Base-by-base conservation (phyloP, 2,329 filamentous ascomycete species). In the Alternaria viburni region DNA sequence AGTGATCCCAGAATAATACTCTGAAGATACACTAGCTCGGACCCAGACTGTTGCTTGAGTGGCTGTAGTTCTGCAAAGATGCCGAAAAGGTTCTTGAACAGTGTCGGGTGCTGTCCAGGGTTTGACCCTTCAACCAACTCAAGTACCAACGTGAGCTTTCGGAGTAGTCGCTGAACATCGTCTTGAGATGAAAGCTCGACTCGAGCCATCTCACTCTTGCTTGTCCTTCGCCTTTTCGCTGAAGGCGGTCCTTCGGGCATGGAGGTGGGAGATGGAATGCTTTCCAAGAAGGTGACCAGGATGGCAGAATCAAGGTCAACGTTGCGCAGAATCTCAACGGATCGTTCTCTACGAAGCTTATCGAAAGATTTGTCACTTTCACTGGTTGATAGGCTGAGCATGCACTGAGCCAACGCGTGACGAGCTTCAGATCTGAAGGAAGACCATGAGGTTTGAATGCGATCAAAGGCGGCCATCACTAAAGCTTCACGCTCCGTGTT, bases 1-100 rank as follows among this genome's bases (percentile, higher is more conserved):
- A 99, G 85, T 71, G 92, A 93, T 67, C 91, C 88, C 43, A 99
- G 86, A 8, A 96, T 89, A 56, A 98, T 83, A 68, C 91, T 93
- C 77, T 98, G 91, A 45, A 98, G 84, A 81, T 98, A 98, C 15
- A 93, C 93, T 65, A 97, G 86, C 76, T 96, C 94, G 0, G 93
- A 95, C 45, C 92, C 90, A 25, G 94, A 89, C 61, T 95, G 88
- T 25, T 89, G 87, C 77, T 92, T 91, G 77, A 96, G 91, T 64
- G 93, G 91, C 72, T 97, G 93, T 23, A 99, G 86, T 74, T 97
- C 92, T 6, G 91, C 90, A n/a, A 99, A 86, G 1, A 92, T 87
- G 60, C 90, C 89, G 81, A 98, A 99, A 4, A 99, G 84, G 26
- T 88, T 89, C 62, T 89, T 89, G 6, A 97, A 85, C 43, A 99